Percentiles rank a stretch among this genome's conserved stretches.
These are phyloP conservation scores for Trichoderma guizhouense DNA, from an alignment of 2,329 filamentous ascomycete genomes.

Conservation along the genomic window DNA sequence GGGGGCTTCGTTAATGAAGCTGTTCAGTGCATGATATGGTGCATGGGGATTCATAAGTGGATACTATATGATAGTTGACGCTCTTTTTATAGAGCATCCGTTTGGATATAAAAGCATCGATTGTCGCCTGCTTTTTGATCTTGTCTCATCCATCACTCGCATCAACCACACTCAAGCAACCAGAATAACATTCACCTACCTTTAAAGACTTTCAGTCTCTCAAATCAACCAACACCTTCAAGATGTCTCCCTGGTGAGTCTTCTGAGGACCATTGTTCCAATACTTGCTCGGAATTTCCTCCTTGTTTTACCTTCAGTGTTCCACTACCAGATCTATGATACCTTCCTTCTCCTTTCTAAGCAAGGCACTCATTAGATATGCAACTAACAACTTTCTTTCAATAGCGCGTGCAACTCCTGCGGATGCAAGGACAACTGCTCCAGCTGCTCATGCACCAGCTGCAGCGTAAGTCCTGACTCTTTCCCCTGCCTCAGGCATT, in stretches of 20 bases:
- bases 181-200: not conserved
- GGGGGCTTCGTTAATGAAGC: not conserved
- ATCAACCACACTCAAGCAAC: not conserved
- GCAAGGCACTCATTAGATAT: too few species aligned
- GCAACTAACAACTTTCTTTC: not conserved
- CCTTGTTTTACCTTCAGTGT: not conserved
- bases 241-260: slow-evolving; percentile 16
- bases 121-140: not conserved
- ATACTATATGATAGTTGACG: not conserved
- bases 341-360: not conserved
- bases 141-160: not conserved
- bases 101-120: slow-evolving; percentile 4
- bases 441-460: not conserved
- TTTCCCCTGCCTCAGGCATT: not conserved
- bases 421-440: slow-evolving; percentile 8
- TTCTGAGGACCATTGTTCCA: not conserved
- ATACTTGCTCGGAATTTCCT: not conserved
- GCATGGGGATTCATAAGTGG: not conserved
- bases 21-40: not conserved
- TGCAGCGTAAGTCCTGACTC: not conserved
- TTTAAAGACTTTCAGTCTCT: not conserved
- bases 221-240: not conserved
- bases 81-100: not conserved
- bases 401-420: slow-evolving; percentile 9
- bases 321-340: rapidly evolving